These are phyloP conservation scores for Monosporascus sp. DNA, from an alignment of 2,329 filamentous ascomycete genomes.

Conservation along the genomic window DNA sequence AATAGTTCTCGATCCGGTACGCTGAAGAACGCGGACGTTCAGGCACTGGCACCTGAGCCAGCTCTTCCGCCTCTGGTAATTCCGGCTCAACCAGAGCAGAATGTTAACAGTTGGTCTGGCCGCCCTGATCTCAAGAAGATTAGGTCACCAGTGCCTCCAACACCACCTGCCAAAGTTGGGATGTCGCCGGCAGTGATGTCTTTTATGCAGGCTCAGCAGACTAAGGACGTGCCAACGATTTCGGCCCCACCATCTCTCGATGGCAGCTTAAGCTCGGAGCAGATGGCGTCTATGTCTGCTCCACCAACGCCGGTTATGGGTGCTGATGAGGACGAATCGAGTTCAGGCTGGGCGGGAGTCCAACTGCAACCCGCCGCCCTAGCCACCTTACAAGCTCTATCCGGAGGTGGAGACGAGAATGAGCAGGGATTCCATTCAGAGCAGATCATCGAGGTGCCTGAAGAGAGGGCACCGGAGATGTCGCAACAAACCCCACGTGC, in stretches of 20 bases:
- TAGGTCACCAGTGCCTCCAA: constrained; percentile 55
- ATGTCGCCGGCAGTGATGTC: constrained; percentile 72
- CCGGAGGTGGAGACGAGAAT: constrained; percentile 43
- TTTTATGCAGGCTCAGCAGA: constrained; percentile 59
- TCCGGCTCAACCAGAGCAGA: constrained; percentile 32
- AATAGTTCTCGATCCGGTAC: constrained; percentile 32
- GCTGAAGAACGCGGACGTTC: constrained; percentile 33
- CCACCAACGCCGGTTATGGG: constrained; percentile 76
- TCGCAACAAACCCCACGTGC: constrained; percentile 46
- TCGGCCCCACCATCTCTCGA: constrained; percentile 85
- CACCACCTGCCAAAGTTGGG: constrained; percentile 62
- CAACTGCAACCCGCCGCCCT: constrained; percentile 75
- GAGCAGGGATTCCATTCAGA: constrained; percentile 60
- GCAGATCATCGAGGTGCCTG: constrained; percentile 47
- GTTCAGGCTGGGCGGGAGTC: constrained; percentile 66
- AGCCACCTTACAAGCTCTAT: constrained; percentile 71
- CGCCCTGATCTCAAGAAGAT: constrained; percentile 42
- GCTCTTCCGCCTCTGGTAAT: constrained; percentile 49
- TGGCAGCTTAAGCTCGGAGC: constrained; percentile 83
- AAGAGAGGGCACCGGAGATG: constrained; percentile 44
- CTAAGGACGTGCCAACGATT: constrained; percentile 63
- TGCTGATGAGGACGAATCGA: constrained; percentile 46
- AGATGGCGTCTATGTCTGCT: constrained; percentile 76
- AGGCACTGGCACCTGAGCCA: constrained; percentile 32
- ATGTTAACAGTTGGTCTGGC: constrained; percentile 39